These are phyloP conservation scores for Colletotrichum filicis DNA, from an alignment of 2,329 filamentous ascomycete genomes.

Conservation along the genomic window DNA sequence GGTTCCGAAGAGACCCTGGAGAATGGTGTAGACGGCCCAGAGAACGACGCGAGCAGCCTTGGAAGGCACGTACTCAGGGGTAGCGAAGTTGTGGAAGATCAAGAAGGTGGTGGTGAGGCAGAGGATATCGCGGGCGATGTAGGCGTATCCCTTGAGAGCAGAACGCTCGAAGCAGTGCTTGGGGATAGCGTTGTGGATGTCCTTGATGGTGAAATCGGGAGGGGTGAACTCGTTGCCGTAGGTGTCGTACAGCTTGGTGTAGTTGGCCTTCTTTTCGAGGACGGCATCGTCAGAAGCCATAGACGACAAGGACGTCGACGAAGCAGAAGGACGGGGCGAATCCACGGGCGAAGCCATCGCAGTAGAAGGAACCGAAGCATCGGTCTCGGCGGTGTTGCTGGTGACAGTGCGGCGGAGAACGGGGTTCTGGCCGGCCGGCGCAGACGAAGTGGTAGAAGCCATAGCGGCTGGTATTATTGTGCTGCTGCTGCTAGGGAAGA, in stretches of 20 bases:
- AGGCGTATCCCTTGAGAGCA: conserved; percentile 77
- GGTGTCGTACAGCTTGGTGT: conserved; percentile 83
- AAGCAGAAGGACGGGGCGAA: conserved; percentile 73
- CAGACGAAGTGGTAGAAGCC: conserved; percentile 57
- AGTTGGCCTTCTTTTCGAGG: conserved; percentile 55
- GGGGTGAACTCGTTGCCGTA: conserved; percentile 95
- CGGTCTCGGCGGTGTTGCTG: conserved; percentile 51
- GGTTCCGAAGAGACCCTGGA: conserved; percentile 94
- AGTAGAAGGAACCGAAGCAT: conserved; percentile 64
- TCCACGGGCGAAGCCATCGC: conserved; percentile 68
- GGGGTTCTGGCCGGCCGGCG: conserved; percentile 54
- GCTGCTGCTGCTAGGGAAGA: conserved; percentile 2
- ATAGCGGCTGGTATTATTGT: conserved; percentile 46
- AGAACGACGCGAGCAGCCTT: conserved; percentile 72
- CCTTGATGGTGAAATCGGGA: conserved; percentile 96
- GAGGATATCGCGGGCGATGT: conserved; percentile 85
- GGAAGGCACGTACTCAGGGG: conserved; percentile 83
- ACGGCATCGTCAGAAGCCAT: conserved; percentile 76
- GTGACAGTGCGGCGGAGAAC: conserved; percentile 61
- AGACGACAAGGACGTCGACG: conserved; percentile 92
- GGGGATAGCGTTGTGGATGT: conserved; percentile 96
- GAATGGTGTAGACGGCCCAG: conserved; percentile 75
- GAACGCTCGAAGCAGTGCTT: conserved; percentile 97
- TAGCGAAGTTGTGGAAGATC: conserved; percentile 89
- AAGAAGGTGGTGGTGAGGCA: conserved; percentile 83